These are phyloP conservation scores for Zymoseptoria ardabiliae DNA, from an alignment of 2,329 filamentous ascomycete species.

Conservation along the genomic window DNA sequence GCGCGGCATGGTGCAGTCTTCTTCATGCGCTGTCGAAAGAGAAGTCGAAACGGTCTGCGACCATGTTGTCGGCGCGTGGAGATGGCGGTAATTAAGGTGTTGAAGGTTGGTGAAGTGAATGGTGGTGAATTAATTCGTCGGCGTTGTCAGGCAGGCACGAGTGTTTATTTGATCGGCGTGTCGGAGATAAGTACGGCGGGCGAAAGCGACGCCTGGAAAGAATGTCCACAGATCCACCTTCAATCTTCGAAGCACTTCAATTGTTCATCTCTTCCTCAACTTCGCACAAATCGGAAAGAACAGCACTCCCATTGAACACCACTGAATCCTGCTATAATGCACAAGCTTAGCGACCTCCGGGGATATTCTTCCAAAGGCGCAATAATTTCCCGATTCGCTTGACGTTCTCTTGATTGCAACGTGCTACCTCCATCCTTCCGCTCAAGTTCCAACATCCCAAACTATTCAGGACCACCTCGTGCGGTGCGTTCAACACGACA, in stretches of 20 bases:
- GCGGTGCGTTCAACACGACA: too few species aligned
- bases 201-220: not conserved
- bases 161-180: not conserved
- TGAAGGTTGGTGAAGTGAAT: not conserved
- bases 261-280: too few species aligned
- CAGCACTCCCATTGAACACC: not conserved
- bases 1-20: conserved; percentile 54
- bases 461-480: too few species aligned
- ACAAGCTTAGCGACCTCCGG: not conserved
- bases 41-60: not conserved
- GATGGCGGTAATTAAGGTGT: not conserved
- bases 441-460: too few species aligned
- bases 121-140: not conserved
- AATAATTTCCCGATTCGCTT: not conserved
- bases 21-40: not conserved
- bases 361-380: not conserved
- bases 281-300: too few species aligned
- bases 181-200: not conserved
- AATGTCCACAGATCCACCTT: too few species aligned
- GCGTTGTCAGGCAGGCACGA: not conserved
- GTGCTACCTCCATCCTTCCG: too few species aligned
- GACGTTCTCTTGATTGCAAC: not conserved
- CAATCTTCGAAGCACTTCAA: too few species aligned
- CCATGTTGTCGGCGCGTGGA: not conserved
- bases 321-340: not conserved